phyloP scores from a whole-genome alignment of 2,329 filamentous ascomycete species.

The Talaromyces sp. region DNA sequence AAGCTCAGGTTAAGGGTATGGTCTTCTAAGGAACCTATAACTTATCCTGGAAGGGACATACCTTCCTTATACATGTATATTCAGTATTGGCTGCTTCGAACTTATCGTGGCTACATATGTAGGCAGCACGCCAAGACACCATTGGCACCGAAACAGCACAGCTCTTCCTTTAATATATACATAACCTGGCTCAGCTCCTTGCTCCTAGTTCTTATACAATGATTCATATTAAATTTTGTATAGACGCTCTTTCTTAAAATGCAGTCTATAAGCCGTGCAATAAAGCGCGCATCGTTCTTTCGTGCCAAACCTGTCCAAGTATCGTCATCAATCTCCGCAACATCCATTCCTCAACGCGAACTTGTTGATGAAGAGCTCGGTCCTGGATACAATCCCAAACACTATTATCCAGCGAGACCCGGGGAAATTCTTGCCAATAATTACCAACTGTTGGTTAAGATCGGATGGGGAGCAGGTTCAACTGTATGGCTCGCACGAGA shows the following conservation, averaged over 20 bases:
- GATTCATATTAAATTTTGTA: conserved; percentile 23
- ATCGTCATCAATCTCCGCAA: neutral
- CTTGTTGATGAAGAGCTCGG: neutral
- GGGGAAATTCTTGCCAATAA: conserved; percentile 27
- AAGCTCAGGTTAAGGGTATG: conserved; percentile 46
- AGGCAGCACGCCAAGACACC: too few relatives aligned
- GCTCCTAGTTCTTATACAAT: conserved; percentile 24
- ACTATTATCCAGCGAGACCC: conserved; percentile 26
- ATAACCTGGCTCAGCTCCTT: neutral
- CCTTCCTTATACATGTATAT: too few relatives aligned
- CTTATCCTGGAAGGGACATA: neutral
- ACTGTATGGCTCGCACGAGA: conserved; percentile 34
- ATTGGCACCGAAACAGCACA: too few relatives aligned
- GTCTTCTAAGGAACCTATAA: conserved; percentile 40
- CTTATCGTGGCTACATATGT: conserved; percentile 35
- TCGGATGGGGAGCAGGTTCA: conserved; percentile 32
- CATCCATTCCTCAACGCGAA: neutral
- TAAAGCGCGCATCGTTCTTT: neutral
- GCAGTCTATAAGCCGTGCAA: neutral
- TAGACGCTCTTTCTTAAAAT: neutral
- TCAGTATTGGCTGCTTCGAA: conserved; percentile 16
- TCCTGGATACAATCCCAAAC: neutral
- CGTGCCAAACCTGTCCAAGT: neutral
- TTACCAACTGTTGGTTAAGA: conserved; percentile 34
- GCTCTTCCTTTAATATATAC: too few relatives aligned